Conservation (phyloP, 164 flowering plant species). For the Berberis thunbergii region DNA sequence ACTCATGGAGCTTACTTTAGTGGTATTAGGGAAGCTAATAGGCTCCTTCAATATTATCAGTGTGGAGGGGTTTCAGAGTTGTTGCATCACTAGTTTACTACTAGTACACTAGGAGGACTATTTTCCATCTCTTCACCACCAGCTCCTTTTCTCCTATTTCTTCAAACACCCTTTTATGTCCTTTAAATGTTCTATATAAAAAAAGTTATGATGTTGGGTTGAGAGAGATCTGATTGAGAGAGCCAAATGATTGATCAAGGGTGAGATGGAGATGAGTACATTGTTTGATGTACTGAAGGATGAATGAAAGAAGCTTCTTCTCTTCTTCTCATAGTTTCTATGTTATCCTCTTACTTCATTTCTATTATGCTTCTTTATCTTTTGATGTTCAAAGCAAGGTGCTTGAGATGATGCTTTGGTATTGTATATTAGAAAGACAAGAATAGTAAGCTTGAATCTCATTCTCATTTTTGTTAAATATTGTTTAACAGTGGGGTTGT, state of each 20-base stretch:
- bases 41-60: constrained; percentile 81
- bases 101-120: not conserved
- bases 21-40: constrained; percentile 92
- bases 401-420: constrained; percentile 5
- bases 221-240: not conserved
- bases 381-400: constrained; percentile 9
- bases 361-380: constrained; percentile 2
- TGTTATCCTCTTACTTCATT: not conserved
- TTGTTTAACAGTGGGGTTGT: too few species aligned
- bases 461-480: not conserved
- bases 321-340: constrained; percentile 2
- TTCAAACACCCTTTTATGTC: constrained; percentile 9
- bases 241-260: not conserved
- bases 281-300: constrained; percentile 15
- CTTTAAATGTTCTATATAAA: constrained; percentile 8
- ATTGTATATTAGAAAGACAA: constrained; percentile 8
- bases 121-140: too few species aligned
- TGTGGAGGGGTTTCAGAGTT: constrained; percentile 24
- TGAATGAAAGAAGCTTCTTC: constrained; percentile 25
- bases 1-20: constrained; percentile 99
- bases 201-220: constrained; percentile 4
- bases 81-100: constrained; percentile 10
- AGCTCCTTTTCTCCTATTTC: not conserved
- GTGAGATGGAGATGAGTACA: not conserved
- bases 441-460: not conserved